Evolutionary conservation across 257 asterid genomes (phyloP).

Genomic region (Solanum raphanifolium): DNA sequence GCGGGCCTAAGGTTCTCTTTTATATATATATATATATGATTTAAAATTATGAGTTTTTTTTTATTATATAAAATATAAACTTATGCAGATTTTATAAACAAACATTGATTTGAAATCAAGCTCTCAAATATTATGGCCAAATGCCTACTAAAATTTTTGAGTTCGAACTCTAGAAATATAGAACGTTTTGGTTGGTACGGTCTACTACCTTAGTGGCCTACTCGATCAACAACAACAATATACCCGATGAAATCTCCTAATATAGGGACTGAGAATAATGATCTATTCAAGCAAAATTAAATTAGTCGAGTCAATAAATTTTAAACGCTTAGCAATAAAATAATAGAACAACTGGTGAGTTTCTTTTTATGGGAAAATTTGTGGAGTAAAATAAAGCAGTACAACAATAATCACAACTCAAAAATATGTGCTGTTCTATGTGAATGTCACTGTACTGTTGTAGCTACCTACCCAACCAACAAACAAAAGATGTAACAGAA

Average conservation of each 20-base stretch:
- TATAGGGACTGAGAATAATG: too few relatives aligned
- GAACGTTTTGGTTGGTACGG: neutral
- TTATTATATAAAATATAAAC: too few relatives aligned
- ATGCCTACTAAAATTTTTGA: neutral
- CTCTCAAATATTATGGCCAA: too few relatives aligned
- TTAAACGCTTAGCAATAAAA: neutral
- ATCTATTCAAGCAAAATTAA: neutral
- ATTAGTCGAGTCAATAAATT: neutral
- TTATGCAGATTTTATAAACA: neutral
- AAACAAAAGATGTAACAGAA: neutral
- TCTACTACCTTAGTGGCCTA: neutral
- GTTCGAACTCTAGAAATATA: neutral
- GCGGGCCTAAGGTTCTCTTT: too few relatives aligned
- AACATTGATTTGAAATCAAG: too few relatives aligned
- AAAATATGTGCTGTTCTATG: neutral
- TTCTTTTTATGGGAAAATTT: neutral
- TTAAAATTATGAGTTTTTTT: too few relatives aligned
- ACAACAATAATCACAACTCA: neutral
- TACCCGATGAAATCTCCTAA: too few relatives aligned
- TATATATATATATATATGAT: too few relatives aligned
- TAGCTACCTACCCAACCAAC: neutral
- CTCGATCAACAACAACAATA: neutral
- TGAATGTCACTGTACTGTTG: neutral
- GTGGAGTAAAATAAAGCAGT: neutral
- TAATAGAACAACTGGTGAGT: neutral